Evolutionary conservation across 495 filamentous ascomycete species (phyloP).

Genomic region (Neurospora sp.): DNA sequence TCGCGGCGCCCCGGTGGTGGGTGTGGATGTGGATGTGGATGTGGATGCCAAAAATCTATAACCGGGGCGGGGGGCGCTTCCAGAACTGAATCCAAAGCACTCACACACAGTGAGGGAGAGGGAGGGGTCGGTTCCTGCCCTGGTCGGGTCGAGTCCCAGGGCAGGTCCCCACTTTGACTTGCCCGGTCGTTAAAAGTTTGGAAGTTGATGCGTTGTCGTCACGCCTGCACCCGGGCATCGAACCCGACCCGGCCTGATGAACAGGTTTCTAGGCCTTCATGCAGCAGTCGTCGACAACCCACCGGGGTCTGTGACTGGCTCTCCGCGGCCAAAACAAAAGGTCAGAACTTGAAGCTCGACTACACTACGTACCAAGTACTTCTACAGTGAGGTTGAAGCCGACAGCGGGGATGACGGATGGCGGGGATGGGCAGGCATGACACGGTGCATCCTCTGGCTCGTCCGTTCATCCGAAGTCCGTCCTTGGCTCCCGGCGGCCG

Average conservation of each 20-base stretch:
- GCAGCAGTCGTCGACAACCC: not conserved
- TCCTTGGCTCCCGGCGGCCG: not conserved
- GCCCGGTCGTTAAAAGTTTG: not conserved
- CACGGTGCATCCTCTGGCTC: not conserved
- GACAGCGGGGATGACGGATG: not conserved
- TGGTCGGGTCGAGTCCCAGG: not conserved
- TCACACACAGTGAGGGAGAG: not conserved
- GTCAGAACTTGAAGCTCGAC: not conserved
- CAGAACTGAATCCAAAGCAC: not conserved
- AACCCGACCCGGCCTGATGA: not conserved
- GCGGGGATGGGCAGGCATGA: not conserved
- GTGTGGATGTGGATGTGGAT: not conserved
- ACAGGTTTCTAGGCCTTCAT: not conserved
- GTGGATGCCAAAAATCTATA: conserved; percentile 11
- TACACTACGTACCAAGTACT: not conserved
- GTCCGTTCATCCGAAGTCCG: not conserved
- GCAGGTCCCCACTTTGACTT: not conserved
- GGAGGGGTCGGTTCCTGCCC: not conserved
- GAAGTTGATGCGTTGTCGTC: not conserved
- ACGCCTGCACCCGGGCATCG: not conserved
- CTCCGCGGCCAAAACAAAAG: not conserved
- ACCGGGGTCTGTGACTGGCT: not conserved
- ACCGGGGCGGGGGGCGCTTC: not conserved
- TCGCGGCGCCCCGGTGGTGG: not conserved
- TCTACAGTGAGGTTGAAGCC: not conserved